Conservation (phyloP, 495 filamentous ascomycete genomes). For the Collariella sp. region DNA sequence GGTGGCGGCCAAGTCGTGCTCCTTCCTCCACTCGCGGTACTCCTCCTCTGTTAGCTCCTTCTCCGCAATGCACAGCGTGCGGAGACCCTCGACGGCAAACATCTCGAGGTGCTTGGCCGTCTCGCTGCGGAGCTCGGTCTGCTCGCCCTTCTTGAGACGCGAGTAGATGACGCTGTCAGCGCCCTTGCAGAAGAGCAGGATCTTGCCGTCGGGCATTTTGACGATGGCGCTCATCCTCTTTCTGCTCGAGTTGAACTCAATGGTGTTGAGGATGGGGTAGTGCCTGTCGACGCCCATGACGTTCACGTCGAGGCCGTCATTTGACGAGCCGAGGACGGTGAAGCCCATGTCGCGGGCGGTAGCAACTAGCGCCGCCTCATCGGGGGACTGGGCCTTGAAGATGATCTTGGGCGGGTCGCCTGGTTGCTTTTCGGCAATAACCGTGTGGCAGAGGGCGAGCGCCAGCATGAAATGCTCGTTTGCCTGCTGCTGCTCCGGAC, state of each 20-base stretch:
- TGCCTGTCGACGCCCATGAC: constrained; percentile 75
- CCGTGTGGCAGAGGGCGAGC: constrained; percentile 89
- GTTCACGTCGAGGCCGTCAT: constrained; percentile 74
- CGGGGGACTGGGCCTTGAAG: constrained; percentile 95
- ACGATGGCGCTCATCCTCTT: constrained; percentile 99
- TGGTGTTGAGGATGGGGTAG: constrained; percentile 83
- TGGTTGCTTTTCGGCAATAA: constrained; percentile 82
- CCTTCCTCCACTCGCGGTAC: constrained; percentile 74
- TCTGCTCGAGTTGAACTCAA: constrained; percentile 95
- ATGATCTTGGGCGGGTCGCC: constrained; percentile 84
- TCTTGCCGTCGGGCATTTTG: constrained; percentile 87
- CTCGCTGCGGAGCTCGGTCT: constrained; percentile 67
- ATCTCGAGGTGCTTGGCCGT: constrained; percentile 94
- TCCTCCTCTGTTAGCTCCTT: constrained; percentile 74
- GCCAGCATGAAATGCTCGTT: constrained; percentile 91
- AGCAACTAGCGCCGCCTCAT: constrained; percentile 90
- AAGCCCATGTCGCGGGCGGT: constrained; percentile 95
- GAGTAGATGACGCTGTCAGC: constrained; percentile 98
- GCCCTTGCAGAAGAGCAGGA: constrained; percentile 93
- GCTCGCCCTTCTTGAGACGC: constrained; percentile 74
- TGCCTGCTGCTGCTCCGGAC: constrained; percentile 64
- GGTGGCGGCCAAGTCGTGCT: constrained; percentile 80
- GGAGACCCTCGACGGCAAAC: constrained; percentile 90
- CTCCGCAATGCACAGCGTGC: constrained; percentile 93
- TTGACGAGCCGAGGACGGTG: constrained; percentile 75